Percentiles rank a stretch among this genome's conserved stretches.
Conservation (phyloP, 2,329 filamentous ascomycete species). For the Colletotrichum cuscutae region DNA sequence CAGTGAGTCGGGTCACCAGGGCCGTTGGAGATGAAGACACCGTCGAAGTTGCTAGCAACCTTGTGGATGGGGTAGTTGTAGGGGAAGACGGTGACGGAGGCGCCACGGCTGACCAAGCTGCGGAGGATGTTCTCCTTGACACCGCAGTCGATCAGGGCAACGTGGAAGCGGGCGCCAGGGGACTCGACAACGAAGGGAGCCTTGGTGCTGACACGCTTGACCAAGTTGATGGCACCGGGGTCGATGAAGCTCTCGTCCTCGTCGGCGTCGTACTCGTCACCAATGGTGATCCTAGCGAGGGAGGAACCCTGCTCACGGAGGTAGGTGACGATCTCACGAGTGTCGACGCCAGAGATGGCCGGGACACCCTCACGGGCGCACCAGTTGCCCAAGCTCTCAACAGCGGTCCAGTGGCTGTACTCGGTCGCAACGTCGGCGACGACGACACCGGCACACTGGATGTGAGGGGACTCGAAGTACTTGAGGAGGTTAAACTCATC, state of each 20-base stretch:
- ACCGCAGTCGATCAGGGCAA: conserved; percentile 96
- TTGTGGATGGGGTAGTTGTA: conserved; percentile 99
- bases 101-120: conserved; percentile 89
- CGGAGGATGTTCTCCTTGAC: conserved; percentile 99
- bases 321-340: conserved; percentile 93
- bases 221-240: conserved; percentile 95
- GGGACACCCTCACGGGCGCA: conserved; percentile 96
- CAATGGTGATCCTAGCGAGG: conserved; percentile 91
- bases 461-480: conserved; percentile 98
- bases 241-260: conserved; percentile 97
- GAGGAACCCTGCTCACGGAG: conserved; percentile 97
- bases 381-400: conserved; percentile 93
- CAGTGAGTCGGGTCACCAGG: conserved; percentile 98
- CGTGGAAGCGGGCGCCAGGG: conserved; percentile 83
- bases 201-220: conserved; percentile 97
- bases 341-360: conserved; percentile 96
- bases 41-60: conserved; percentile 96
- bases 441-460: conserved; percentile 95
- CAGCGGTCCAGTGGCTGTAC: conserved; percentile 99
- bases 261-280: conserved; percentile 98
- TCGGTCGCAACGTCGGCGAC: conserved; percentile 93
- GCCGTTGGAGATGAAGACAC: conserved; percentile 98
- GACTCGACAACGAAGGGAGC: conserved; percentile 95
- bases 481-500: conserved; percentile 92
- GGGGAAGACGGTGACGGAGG: conserved; percentile 93